A percentile compares a stretch with the other conserved stretches of the same genome.
Evolutionary conservation across 2,329 filamentous ascomycete genomes (phyloP).

Genomic region (Colletotrichum liaoningense): DNA sequence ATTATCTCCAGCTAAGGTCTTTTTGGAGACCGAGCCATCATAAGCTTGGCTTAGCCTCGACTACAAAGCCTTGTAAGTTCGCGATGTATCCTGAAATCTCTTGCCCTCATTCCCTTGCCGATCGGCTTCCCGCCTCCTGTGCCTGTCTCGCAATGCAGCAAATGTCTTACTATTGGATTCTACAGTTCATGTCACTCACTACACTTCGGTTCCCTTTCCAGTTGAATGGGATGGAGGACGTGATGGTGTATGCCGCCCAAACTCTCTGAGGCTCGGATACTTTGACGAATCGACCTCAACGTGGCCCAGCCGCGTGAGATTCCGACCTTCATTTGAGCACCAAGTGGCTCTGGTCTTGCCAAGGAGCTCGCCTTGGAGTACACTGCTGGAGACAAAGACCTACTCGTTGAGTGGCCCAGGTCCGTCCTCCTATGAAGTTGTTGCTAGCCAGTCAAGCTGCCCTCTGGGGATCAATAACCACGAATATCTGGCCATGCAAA

Average conservation of each 20-base stretch:
- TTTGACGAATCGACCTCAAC: slow-evolving; percentile 52
- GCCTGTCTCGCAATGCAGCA: no score
- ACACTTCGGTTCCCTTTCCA: slow-evolving; percentile 40
- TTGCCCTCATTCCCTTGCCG: neutral
- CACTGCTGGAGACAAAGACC: slow-evolving; percentile 39
- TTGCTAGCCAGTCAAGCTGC: slow-evolving; percentile 62
- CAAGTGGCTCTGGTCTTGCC: slow-evolving; percentile 55
- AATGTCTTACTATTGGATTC: neutral
- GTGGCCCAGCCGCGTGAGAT: slow-evolving; percentile 50
- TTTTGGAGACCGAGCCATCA: slow-evolving; percentile 33
- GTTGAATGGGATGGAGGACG: slow-evolving; percentile 42
- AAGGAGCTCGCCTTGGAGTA: slow-evolving; percentile 47
- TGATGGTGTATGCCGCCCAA: slow-evolving; percentile 54
- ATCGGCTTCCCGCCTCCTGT: neutral
- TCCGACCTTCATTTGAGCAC: slow-evolving; percentile 55
- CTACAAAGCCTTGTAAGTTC: slow-evolving; percentile 45
- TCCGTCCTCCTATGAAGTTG: slow-evolving; percentile 65
- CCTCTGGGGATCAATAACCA: slow-evolving; percentile 58
- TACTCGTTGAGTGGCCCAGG: slow-evolving; percentile 47
- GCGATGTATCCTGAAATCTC: no score
- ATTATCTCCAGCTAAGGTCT: slow-evolving; percentile 39
- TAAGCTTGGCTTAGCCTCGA: slow-evolving; percentile 43
- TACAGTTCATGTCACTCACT: slow-evolving; percentile 43
- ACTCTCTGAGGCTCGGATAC: slow-evolving; percentile 59
- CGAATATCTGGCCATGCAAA: slow-evolving; percentile 65